Evolutionary conservation across 306 rosid genomes (phyloP).

Genomic region (Acacia melanoxylon): DNA sequence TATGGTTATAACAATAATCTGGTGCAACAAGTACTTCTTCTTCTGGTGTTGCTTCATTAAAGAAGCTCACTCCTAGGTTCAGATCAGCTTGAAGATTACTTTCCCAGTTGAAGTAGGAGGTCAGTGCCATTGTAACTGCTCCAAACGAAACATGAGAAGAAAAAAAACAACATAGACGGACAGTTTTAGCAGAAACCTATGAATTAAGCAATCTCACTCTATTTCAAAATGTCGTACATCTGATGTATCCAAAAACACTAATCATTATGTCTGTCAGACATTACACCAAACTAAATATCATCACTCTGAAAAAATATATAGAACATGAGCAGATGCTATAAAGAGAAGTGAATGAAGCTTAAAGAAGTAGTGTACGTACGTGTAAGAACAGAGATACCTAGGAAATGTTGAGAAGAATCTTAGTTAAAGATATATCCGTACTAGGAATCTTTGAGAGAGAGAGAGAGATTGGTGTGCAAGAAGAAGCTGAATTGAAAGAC

Average conservation of each 20-base stretch:
- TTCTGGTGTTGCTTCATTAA: constrained; percentile 15
- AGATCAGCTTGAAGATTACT: constrained; percentile 20
- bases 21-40: not conserved
- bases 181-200: not conserved
- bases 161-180: not conserved
- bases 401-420: constrained; percentile 16
- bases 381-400: not conserved
- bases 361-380: not conserved
- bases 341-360: not conserved
- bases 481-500: constrained; percentile 10
- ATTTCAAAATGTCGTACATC: not conserved
- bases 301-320: not conserved
- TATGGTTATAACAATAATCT: not conserved
- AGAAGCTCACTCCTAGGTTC: constrained; percentile 12
- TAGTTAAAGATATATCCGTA: not conserved
- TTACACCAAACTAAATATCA: not conserved
- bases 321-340: not conserved
- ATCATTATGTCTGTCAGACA: not conserved
- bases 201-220: not conserved
- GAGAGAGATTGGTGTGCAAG: constrained; percentile 16
- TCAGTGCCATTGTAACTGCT: constrained; percentile 30
- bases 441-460: constrained; percentile 7
- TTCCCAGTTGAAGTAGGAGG: constrained; percentile 30
- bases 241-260: not conserved
- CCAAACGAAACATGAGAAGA: not conserved